Evolutionary conservation across 2,329 filamentous ascomycete genomes (phyloP).

Genomic region (Neofusicoccum ribis): DNA sequence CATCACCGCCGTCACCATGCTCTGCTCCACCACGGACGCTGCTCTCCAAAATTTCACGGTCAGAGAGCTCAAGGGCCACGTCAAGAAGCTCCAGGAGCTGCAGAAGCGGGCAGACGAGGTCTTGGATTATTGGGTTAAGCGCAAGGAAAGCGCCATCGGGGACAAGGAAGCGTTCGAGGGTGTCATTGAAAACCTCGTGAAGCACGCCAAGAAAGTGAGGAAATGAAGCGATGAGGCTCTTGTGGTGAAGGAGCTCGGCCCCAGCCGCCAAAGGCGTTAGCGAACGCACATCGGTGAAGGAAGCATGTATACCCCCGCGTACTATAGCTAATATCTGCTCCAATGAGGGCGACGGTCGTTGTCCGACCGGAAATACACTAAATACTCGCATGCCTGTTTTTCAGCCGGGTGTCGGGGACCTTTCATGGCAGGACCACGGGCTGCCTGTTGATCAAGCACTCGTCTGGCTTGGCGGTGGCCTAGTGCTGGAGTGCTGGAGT

Average conservation of each 20-base stretch:
- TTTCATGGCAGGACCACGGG: slow-evolving; percentile 2
- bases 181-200: slow-evolving; percentile 94
- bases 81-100: slow-evolving; percentile 67
- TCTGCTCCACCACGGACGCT: slow-evolving; percentile 82
- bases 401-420: not conserved
- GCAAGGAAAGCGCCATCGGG: slow-evolving; percentile 80
- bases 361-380: slow-evolving; percentile 11
- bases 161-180: slow-evolving; percentile 94
- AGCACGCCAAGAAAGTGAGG: slow-evolving; percentile 81
- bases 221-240: slow-evolving; percentile 52
- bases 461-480: not conserved
- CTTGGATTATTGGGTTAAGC: slow-evolving; percentile 84
- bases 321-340: slow-evolving; percentile 17
- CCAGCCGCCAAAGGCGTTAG: not conserved
- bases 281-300: not conserved
- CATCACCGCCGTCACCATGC: slow-evolving; percentile 71
- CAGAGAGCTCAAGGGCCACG: slow-evolving; percentile 71
- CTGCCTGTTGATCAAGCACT: slow-evolving; percentile 13
- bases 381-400: not conserved
- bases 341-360: slow-evolving; percentile 1
- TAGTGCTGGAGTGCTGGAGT: slow-evolving; percentile 14
- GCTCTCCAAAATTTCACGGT: slow-evolving; percentile 79
- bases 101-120: slow-evolving; percentile 73
- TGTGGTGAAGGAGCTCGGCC: not conserved
- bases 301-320: slow-evolving; percentile 17